Base-by-base conservation (phyloP, 2,329 filamentous ascomycete genomes). In the Sarocladium kiliense region DNA sequence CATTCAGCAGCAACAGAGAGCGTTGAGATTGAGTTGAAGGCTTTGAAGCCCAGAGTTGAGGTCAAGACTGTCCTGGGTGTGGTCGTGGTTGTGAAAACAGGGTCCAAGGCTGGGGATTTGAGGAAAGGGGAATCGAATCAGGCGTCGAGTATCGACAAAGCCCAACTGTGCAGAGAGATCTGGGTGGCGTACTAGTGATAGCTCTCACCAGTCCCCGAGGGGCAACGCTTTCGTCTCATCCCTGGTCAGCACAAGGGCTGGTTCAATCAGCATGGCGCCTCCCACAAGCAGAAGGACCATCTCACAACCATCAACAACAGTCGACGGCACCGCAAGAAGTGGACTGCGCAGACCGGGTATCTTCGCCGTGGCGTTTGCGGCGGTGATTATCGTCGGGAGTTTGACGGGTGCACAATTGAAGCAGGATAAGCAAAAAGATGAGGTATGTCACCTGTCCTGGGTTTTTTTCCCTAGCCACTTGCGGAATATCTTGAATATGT, bases 371-470 rank as follows among this genome's bases (percentile, higher is more conserved):
- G 76, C 74, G 32, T 71, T 77, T 58, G 73, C 71, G 2, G 75
- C 75, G 57, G 71, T 77, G 56, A 71, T 77, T 57, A 67, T 74
- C 57, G 74, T 77, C 30, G 76, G 77, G 56, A 65, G 73, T 44
- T 68, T 76, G 47, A 78, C 77, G 12, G 77, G 77, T 53, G 77
- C 77, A 6, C 73, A 74, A 45, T 63, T 80, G 45, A 79, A 79
- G 66, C 71, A 71, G 49, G 74, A 77, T 57, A 68, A 72, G 56
- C 75, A 80, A 58, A 77, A 72, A 60, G 66, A 70, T 58, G 65
- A 75, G 62, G 76, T 77, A 57, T 37, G 63, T 58, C 19, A 7
- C 6, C 18, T 19, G 23, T 19, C n/a, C n/a, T 45, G 7, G 27
- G 5, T 7, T 14, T 26, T 12, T 27, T 18, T 25, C 26, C 26